Evolutionary conservation across 495 filamentous ascomycete genomes (phyloP), one percentile per base, ranked within the genome.

Genomic region (Wilcoxina mikolae): DNA sequence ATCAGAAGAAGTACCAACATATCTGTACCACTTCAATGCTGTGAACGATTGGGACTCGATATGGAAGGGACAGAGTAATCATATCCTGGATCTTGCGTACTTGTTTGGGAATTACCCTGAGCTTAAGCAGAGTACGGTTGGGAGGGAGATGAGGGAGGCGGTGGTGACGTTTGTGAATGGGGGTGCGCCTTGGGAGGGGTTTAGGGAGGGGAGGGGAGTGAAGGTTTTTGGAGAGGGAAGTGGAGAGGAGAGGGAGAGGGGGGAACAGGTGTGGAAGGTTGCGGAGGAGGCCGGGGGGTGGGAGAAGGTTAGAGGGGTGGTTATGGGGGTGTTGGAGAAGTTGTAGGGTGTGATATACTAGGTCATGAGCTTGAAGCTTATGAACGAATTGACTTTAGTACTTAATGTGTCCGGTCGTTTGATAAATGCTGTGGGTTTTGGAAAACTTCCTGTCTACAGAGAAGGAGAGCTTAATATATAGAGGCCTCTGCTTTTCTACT

Each of bases 11-110:
- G 27, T 49, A 9, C 46, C 46, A 29, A 28, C 46, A 15, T 52
- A 52, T 22, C 49, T 52, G 17, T 52, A 52, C 33, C 49, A 52
- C 33, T 52, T 52, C 49, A 52, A 52, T 23, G 17, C 15, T 17
- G 7, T 23, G 3, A 52, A 52, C 15, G 27, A 11, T 41, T 9
- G 9, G 23, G 10, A 9, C 4, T 9, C 17, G 7, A 43, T 12
- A 3, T 41, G 28, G 29, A 41, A 17, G 2, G 49, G 49, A 9
- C 29, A 52, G 33, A 23, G 12, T 3, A 52, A 52, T 24, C 49
- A 52, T 41, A 38, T 52, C 24, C 49, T 52, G n/a, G 49, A 52
- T 23, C 17, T 52, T 9, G 49, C 49, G 12, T 38, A 52, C 15
- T 7, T 52, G 28, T 22, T 52, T 20, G 18, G 33, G n/a, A 52